Evolutionary conservation across 2,329 filamentous ascomycete genomes (phyloP), one percentile per base, ranked within the genome.

Genomic region (Allantophomopsis lycopodina): DNA sequence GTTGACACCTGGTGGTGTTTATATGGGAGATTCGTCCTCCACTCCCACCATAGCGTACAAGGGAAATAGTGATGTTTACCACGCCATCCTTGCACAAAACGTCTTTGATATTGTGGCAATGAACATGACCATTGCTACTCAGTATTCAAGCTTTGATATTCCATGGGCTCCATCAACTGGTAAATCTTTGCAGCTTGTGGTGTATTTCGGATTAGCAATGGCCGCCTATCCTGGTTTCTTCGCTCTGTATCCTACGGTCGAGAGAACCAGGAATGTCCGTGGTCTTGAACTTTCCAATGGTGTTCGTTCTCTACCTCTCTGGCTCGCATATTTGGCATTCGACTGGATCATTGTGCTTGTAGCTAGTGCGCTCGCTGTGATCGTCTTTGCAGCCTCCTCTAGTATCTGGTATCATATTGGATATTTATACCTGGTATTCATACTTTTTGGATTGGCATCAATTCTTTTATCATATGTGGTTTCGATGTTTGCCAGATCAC

Each of bases 251-350:
- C 84, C 86, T 0, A 94, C 85, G n/a, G 66, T 83, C 20, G 88
- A 95, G 58, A 72, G 86, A 18, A 65, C 86, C 10, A 67, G 77
- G 37, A 82, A 86, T 46, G 84, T 95, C 17, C 75, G 88, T 38
- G 82, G 83, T 13, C 65, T 95, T 21, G 81, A 95, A 57, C 95
- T 94, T 60, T 93, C 84, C 40, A 95, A 94, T 53, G 88, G 88
- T 36, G 86, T 94, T 20, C 71, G 83, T 11, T 79, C 83, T 0
- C 65, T 83, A 7, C 85, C 87, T 1, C 65, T 95, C 2, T 95
- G 89, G 88, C 60, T 84, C 5, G 84, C 88, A 1, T 93, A 95
- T 53, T 66, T 82, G 1, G 53, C 67, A 0, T 94, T 94, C 52
- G 88, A 95, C 60, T 86, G 88, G 46, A 55, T 73, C 34, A 76